Percentiles rank a stretch among this genome's conserved stretches.
These are phyloP conservation scores for Prunus padus DNA, from an alignment of 306 rosid species.

Conservation along the genomic window DNA sequence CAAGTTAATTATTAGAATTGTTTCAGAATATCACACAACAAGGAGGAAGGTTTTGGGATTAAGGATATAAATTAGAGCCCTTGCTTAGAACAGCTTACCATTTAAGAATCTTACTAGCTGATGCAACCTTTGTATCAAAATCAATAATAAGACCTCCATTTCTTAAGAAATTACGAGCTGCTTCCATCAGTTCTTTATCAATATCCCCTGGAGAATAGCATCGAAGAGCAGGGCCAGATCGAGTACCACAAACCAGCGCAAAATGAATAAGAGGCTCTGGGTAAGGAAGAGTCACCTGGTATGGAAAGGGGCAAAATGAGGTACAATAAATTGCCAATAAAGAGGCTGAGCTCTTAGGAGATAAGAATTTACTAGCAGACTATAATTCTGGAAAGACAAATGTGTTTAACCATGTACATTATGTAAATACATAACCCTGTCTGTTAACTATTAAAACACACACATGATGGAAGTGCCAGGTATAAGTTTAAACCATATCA, in stretches of 20 bases:
- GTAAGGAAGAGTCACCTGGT: constrained; percentile 80
- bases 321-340: background rate
- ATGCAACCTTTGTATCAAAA: constrained; percentile 49
- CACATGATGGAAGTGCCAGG: background rate
- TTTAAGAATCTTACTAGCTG: constrained; percentile 65
- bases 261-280: constrained; percentile 88
- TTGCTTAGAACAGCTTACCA: constrained; percentile 51
- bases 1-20: background rate
- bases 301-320: constrained; percentile 18
- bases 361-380: background rate
- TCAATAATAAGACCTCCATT: constrained; percentile 62
- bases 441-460: background rate
- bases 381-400: background rate
- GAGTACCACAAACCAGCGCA: constrained; percentile 72
- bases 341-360: background rate
- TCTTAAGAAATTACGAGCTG: constrained; percentile 63
- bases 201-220: constrained; percentile 76
- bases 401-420: background rate
- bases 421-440: background rate
- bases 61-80: constrained; percentile 7
- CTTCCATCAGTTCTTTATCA: constrained; percentile 74
- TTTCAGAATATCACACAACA: background rate
- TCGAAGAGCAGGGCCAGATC: constrained; percentile 72
- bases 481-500: background rate
- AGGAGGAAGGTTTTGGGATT: background rate